Evolutionary conservation across 1,284 basidiomycete genomes (phyloP).

Genomic region (Mrakiaceae sp.): DNA sequence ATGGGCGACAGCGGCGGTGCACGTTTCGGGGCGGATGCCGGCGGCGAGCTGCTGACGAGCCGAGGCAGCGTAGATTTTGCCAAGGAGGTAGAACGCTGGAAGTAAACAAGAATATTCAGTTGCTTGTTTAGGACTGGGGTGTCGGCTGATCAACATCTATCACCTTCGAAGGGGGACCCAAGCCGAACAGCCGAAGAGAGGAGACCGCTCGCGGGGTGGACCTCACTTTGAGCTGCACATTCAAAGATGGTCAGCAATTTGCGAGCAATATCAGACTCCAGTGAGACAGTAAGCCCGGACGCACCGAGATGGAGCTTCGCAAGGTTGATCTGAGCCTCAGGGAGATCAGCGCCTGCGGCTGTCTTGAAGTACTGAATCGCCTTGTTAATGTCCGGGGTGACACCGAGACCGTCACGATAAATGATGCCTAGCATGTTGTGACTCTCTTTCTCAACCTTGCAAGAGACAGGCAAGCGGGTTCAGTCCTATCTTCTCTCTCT

Average conservation of each 20-base stretch:
- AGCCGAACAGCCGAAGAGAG: slow-evolving; percentile 72
- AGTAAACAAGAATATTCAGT: too few relatives aligned
- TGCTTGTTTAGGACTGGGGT: too few relatives aligned
- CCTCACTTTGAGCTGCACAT: slow-evolving; percentile 17
- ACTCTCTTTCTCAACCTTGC: slow-evolving; percentile 66
- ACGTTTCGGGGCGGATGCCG: slow-evolving; percentile 41
- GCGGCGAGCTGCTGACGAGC: slow-evolving; percentile 32
- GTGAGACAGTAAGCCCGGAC: slow-evolving; percentile 22
- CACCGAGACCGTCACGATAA: slow-evolving; percentile 75
- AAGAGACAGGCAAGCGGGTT: neutral
- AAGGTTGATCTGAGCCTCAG: slow-evolving; percentile 82
- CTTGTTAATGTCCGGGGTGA: slow-evolving; percentile 41
- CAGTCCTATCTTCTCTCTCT: slow-evolving; percentile 22
- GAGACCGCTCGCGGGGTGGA: slow-evolving; percentile 49
- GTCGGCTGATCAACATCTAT: too few relatives aligned
- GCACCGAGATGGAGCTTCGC: slow-evolving; percentile 71
- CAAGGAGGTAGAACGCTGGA: slow-evolving; percentile 73
- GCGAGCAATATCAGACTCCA: neutral
- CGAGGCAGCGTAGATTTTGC: slow-evolving; percentile 56
- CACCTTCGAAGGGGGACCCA: slow-evolving; percentile 69
- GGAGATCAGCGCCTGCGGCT: slow-evolving; percentile 74
- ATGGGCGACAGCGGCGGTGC: slow-evolving; percentile 75
- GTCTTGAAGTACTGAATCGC: slow-evolving; percentile 58
- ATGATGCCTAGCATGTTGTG: slow-evolving; percentile 86
- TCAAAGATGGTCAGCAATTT: neutral